These are phyloP conservation scores for Thelephora ganbajun DNA, from an alignment of 768 basidiomycete genomes.

Conservation along the genomic window DNA sequence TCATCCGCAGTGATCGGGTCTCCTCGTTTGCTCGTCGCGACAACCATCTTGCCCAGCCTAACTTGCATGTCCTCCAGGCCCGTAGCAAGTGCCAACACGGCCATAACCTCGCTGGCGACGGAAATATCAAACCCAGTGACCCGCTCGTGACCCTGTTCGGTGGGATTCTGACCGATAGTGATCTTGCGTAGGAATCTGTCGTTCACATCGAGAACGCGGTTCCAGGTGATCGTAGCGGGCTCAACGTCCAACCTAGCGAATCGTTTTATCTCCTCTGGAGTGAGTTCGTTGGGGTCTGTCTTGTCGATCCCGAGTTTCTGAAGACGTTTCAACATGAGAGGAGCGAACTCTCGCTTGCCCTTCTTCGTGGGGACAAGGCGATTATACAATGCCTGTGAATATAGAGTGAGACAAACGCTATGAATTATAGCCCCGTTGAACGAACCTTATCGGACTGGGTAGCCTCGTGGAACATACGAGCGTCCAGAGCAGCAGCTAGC, in stretches of 20 bases:
- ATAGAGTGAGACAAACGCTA: not conserved
- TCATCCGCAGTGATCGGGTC: constrained; percentile 94
- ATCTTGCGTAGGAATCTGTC: constrained; percentile 94
- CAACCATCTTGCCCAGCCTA: constrained; percentile 91
- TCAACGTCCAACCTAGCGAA: constrained; percentile 93
- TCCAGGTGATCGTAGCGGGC: constrained; percentile 88
- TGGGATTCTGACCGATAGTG: constrained; percentile 79
- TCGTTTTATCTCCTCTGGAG: constrained; percentile 78
- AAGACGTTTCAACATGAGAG: constrained; percentile 91
- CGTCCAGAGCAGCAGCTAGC: constrained; percentile 87
- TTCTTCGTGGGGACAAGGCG: constrained; percentile 90
- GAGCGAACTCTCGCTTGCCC: constrained; percentile 87
- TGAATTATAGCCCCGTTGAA: not conserved
- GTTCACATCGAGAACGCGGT: constrained; percentile 93
- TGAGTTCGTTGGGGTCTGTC: constrained; percentile 83
- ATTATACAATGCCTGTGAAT: constrained; percentile 58
- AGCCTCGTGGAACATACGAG: constrained; percentile 94
- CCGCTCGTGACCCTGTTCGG: constrained; percentile 82
- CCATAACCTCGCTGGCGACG: constrained; percentile 97
- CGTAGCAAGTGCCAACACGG: constrained; percentile 85
- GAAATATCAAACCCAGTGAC: constrained; percentile 93
- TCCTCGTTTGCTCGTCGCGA: constrained; percentile 83
- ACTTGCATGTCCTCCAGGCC: constrained; percentile 84
- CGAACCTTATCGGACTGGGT: constrained; percentile 85
- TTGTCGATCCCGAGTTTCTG: constrained; percentile 93